phyloP scores from a whole-genome alignment of 1,284 basidiomycete species.

The Apiotrichum gamsii region DNA sequence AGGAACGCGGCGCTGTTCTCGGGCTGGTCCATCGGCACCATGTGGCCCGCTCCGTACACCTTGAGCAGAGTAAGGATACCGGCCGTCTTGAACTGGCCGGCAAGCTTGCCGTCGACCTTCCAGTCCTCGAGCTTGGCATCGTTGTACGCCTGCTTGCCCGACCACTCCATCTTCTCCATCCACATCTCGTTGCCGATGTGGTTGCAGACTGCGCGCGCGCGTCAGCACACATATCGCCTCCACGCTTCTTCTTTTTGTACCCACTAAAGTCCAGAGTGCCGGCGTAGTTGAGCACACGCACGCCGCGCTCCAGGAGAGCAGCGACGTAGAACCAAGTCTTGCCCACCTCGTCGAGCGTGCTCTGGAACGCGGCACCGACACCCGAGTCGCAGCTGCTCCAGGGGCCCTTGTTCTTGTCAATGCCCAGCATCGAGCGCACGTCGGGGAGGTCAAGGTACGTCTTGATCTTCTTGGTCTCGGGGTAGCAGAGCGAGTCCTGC shows the following conservation, averaged over 20 bases:
- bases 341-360: conserved; percentile 31
- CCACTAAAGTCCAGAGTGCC: conserved; percentile 59
- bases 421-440: conserved; percentile 57
- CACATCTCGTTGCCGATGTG: conserved; percentile 61
- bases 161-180: conserved; percentile 60
- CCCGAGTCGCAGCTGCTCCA: conserved; percentile 53
- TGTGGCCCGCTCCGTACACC: conserved; percentile 42
- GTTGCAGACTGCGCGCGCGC: conserved; percentile 55
- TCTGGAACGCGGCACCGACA: conserved; percentile 44
- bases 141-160: conserved; percentile 54
- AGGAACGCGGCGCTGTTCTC: conserved; percentile 44
- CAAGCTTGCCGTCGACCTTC: conserved; percentile 48
- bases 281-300: conserved; percentile 58
- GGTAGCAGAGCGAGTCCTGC: conserved; percentile 46
- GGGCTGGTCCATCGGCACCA: conserved; percentile 50
- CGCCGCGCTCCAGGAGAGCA: conserved; percentile 65
- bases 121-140: conserved; percentile 48
- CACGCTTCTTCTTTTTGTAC: background rate
- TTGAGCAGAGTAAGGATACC: conserved; percentile 53
- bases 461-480: conserved; percentile 44
- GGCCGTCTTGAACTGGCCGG: conserved; percentile 56
- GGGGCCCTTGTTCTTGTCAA: conserved; percentile 53
- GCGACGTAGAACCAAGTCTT: conserved; percentile 56
- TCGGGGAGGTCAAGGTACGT: conserved; percentile 56
- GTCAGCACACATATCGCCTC: background rate